Evolutionary conservation across 139 green algal species (phyloP).

Genomic region (Axilococcus clingmanii): DNA sequence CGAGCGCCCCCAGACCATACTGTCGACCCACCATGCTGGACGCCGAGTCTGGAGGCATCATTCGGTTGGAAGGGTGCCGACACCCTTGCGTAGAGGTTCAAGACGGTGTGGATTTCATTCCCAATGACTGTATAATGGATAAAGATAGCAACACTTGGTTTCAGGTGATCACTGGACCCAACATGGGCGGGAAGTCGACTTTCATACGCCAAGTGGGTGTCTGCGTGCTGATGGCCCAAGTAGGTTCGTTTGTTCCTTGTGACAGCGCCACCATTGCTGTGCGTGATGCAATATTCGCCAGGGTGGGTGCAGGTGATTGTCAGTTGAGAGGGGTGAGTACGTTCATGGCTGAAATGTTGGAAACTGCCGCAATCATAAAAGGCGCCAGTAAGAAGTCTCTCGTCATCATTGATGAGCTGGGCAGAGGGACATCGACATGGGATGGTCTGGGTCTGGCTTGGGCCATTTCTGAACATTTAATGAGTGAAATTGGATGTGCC

Average conservation of each 20-base stretch:
- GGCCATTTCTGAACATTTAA: conserved; percentile 91
- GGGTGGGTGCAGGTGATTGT: conserved; percentile 93
- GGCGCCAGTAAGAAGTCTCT: conserved; percentile 62
- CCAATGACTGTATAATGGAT: conserved; percentile 64
- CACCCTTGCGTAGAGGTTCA: conserved; percentile 93
- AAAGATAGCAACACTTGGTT: conserved; percentile 80
- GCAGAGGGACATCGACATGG: conserved; percentile 88
- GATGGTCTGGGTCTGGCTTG: conserved; percentile 96
- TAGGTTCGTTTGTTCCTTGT: conserved; percentile 90
- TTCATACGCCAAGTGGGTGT: conserved; percentile 91
- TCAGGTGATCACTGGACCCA: conserved; percentile 96
- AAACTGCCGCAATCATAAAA: conserved; percentile 83
- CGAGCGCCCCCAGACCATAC: conserved; percentile 64
- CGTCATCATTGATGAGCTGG: conserved; percentile 97
- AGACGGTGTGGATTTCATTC: conserved; percentile 76
- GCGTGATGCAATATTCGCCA: conserved; percentile 89
- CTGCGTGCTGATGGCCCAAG: conserved; percentile 81
- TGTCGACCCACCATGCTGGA: conserved; percentile 49
- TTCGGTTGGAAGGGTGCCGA: conserved; percentile 47
- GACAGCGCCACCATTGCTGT: conserved; percentile 67
- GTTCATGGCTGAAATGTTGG: conserved; percentile 99
- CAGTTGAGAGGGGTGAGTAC: conserved; percentile 87
- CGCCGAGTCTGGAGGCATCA: conserved; percentile 17
- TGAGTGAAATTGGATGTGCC: conserved; percentile 47
- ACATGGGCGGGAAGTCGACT: conserved; percentile 98